Evolutionary conservation across 2,329 filamentous ascomycete genomes (phyloP).

Genomic region (Penicillium sp.): DNA sequence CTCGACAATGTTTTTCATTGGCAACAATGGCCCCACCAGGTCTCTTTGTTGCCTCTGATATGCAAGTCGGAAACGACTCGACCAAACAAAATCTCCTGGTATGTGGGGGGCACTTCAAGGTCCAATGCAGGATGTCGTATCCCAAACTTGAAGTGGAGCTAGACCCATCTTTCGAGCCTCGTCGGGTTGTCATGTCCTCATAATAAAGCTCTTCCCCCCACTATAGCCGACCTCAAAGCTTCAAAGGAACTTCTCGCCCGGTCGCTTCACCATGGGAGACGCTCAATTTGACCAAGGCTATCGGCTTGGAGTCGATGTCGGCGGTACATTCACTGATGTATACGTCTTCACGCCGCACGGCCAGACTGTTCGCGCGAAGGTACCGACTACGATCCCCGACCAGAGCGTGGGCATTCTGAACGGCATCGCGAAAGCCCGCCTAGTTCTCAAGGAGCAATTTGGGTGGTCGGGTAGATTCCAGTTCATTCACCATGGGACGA

Average conservation of each 20-base stretch:
- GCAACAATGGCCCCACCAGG: background rate
- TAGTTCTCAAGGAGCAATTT: slow-evolving; percentile 43
- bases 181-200: background rate
- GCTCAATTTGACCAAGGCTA: slow-evolving; percentile 15
- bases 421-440: slow-evolving; percentile 49
- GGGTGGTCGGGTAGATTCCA: slow-evolving; percentile 52
- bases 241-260: background rate
- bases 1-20: background rate
- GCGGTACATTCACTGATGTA: slow-evolving; percentile 55
- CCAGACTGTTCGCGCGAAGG: slow-evolving; percentile 51
- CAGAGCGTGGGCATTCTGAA: slow-evolving; percentile 55
- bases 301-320: slow-evolving; percentile 33
- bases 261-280: slow-evolving; percentile 1
- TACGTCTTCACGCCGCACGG: slow-evolving; percentile 53
- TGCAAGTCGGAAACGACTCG: background rate
- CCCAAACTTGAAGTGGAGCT: background rate
- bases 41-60: background rate
- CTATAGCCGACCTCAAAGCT: background rate
- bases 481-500: slow-evolving; percentile 43
- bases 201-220: background rate
- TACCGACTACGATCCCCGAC: slow-evolving; percentile 50
- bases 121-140: background rate
- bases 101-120: background rate
- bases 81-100: background rate
- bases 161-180: background rate